Base-by-base conservation (phyloP, 164 flowering plant genomes). In the Vitis labrusca region DNA sequence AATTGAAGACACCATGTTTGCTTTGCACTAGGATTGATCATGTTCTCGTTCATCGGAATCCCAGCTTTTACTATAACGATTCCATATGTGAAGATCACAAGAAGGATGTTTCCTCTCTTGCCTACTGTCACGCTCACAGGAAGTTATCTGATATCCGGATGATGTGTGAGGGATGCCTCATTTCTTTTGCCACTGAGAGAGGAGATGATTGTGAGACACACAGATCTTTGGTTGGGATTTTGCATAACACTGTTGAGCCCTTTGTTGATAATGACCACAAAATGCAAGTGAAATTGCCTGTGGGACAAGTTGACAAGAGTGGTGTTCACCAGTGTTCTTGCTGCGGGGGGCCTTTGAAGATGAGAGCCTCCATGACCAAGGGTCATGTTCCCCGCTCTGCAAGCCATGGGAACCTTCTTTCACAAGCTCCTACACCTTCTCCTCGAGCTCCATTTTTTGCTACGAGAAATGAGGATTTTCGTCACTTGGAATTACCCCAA, bases 91-190 rank as follows among this genome's bases (percentile, higher is more conserved):
- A 88, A 16, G 51, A 72, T 19, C 99, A 94, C 83, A 89, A 80
- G 85, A 85, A 82, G 75, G 84, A 90, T 12, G 76, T 92, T 11
- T 88, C 97, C 0, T 79, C 84, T 59, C 81, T 92, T 10, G 97
- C 94, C 0, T 92, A 81, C 66, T 92, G 99, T 57, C 91, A 84
- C 19, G 71, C 73, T 51, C 99, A 94, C 72, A 75, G 74, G 71
- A 86, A 80, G 72, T 76, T 94, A 3, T 89, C 97, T 4, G 87
- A 92, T 71, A 85, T 86, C 3, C 79, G 82, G 29, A 80, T 60
- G 50, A 89, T 91, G 97, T 94, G 98, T 69, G 91, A 89, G 50
- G 85, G 80, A 0, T 92, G 99, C 52, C 93, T 92, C 19, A 85
- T 91, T 37, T 91, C 97, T 0, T 91, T 87, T 66, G 93, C 91